Evolutionary conservation across 2,329 filamentous ascomycete genomes (phyloP), one percentile per base, ranked within the genome.

Genomic region (Stagonosporopsis chrysanthemi): DNA sequence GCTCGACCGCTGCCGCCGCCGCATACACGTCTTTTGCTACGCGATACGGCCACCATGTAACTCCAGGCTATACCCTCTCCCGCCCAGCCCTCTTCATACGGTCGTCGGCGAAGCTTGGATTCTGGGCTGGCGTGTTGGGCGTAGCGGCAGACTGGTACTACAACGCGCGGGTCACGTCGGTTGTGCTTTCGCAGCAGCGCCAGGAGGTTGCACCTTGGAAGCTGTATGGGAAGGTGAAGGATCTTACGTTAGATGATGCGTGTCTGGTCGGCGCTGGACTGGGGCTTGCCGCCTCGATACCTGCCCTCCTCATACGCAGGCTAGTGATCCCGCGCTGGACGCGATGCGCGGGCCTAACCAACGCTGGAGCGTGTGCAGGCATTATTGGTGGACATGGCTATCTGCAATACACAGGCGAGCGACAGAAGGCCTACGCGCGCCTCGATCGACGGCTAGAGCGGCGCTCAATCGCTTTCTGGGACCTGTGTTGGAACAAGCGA

Each of bases 371-470:
- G 15, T 66, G 63, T 36, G 56, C 60, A 7, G 70, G 71, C 7
- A 45, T 72, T 2, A 15, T 66, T 4, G 67, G 54, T 26, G 57
- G 64, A 4, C 64, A 71, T 57, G 65, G 56, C 29, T 71, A 70
- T 38, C 58, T 73, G 17, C 60, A 69, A 11, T 71, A 71, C 28
- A 73, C 60, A 0, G 71, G 69, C 17, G 68, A 71, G 53, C 60
- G 70, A 12, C 63, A 67, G 56, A 64, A 62, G 47, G 68, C 70
- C 6, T 63, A 67, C 38, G 39, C 38, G 36, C 54, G 48, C 4
- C 58, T 73, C 14, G 58, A 66, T 8, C 42, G 53, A 5, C 61
- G 57, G 14, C 49, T 62, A 5, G 56, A 64, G 50, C 52, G 56
- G 23, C 61, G 67, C 35, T 64, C 62, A 26, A 53, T 68, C 15